Conservation (phyloP, 805 yeast genomes). For the Ogataea pignaliae region DNA sequence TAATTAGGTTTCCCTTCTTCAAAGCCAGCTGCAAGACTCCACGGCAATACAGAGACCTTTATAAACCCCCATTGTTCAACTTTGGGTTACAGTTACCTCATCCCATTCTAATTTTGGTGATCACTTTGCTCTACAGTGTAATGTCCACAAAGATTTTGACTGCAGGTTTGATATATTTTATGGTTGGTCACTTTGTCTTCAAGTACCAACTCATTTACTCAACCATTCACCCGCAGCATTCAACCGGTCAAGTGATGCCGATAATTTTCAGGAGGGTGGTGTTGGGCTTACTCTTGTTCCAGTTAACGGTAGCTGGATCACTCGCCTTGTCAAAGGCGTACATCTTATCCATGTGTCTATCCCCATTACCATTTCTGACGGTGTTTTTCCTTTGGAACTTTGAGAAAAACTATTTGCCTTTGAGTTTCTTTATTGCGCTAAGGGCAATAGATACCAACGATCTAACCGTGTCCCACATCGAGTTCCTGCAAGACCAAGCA, state of each 20-base stretch:
- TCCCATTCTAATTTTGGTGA: constrained; percentile 79
- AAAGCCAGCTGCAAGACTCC: constrained; percentile 70
- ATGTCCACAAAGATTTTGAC: constrained; percentile 82
- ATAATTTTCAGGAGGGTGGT: constrained; percentile 77
- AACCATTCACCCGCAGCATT: constrained; percentile 92
- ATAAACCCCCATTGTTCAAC: constrained; percentile 87
- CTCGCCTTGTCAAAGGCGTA: constrained; percentile 75
- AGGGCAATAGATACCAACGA: constrained; percentile 50
- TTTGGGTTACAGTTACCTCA: constrained; percentile 91
- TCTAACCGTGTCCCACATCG: no score
- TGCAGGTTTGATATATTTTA: constrained; percentile 79
- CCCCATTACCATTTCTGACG: constrained; percentile 74
- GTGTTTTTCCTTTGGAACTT: constrained; percentile 70
- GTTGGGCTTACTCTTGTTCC: constrained; percentile 77
- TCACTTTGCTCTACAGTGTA: constrained; percentile 82
- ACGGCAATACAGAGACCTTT: constrained; percentile 67
- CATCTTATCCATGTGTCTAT: constrained; percentile 61
- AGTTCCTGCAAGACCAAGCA: no score
- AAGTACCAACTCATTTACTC: constrained; percentile 88
- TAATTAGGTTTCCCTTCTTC: constrained; percentile 69
- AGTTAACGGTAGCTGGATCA: constrained; percentile 89
- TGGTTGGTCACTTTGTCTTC: constrained; percentile 82
- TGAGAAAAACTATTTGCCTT: constrained; percentile 74
- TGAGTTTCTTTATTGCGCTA: constrained; percentile 81
- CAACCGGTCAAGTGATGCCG: constrained; percentile 97